Base-by-base conservation (phyloP, 2,329 filamentous ascomycete species). In the Parastagonospora avenae region DNA sequence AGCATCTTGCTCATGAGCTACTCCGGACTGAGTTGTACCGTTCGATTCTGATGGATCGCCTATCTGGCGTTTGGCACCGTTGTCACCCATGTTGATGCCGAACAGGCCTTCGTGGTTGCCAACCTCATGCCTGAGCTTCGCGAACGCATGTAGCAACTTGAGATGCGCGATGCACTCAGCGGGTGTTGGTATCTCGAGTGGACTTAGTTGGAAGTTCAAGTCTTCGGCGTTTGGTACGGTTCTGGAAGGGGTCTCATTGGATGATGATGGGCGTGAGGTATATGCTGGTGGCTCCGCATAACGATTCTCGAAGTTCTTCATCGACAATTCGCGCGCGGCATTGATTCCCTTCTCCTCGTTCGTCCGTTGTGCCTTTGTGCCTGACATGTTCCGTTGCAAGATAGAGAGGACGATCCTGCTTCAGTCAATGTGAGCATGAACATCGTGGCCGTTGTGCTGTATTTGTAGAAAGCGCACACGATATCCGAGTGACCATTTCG, bases 121-220 rank as follows among this genome's bases (percentile, higher is more conserved):
- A 14, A 92, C 73, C 14, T 84, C 80, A 51, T 90, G 85, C 55
- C 86, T 87, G 46, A 93, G 74, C 30, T 79, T 79, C 57, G 89
- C 82, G 49, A 93, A 80, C 8, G 85, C 83, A 45, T 85, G 82
- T 1, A 93, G 78, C 0, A 93, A 77, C 68, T 90, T 91, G 27
- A 93, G 79, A 68, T 94, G 90, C 1, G 84, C 87, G 16, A 90
- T 81, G 57, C 87, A 90, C 36, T 85, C 80, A 52, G 86, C 80
- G 4, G 70, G 70, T 1, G 77, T 75, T 1, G 83, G 80, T 8
- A 64, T 49, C 32, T 62, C 61, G 8, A 63, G 46, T 57, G 10
- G 80, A 71, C 36, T 74, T 67, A 15, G 72, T 59, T 55, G 79
- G 78, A 24, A 76, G 29, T 62, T 46, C 3, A 57, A 32, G 9